Evolutionary conservation across 192 early-diverging fungal species (phyloP), one percentile per base, ranked within the genome.

Genomic region (Phlyctochytrium bullatum): DNA sequence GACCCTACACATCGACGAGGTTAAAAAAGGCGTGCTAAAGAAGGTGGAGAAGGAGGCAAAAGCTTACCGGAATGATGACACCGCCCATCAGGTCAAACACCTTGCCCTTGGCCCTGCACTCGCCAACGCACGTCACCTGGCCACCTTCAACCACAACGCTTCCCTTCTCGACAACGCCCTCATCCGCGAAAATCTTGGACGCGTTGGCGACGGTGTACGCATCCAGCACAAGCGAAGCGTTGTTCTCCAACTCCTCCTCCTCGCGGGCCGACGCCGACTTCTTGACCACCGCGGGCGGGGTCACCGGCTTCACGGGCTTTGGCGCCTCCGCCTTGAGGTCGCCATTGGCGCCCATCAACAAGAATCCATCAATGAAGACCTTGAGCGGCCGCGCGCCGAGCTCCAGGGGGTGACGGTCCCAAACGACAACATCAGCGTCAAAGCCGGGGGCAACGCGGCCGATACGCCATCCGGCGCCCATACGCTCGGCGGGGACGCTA

Each of bases 401-500:
- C 40, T 10, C 10, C 12, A 50, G 40, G 12, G 40, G 40, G 10
- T 64, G 57, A 25, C 57, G 34, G 36, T 89, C 80, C 91, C 91
- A 93, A 57, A 93, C 78, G 3, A 92, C 87, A 28, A 91, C 70
- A 74, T 93, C 91, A 23, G 91, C 91, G 78, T 93, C 91, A 70
- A 88, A 89, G n/a, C 89, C 89, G 2, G 73, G 62, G 20, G 73
- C 76, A 29, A 93, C 72, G 35, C 73, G 73, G 1, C 91, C 91
- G 36, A 92, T 73, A 54, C 91, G 80, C 70, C 88, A 81, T 6
- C 79, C 88, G 16, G 86, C 70, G 28, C 91, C 91, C n/a, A 93
- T 62, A 2, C 82, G 75, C 58, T 83, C 75, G 25, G 91, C 91
- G 17, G 91, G 90, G 12, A 88, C 80, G 2, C 86, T 84, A 4